phyloP scores from a whole-genome alignment of 2,329 filamentous ascomycete species.

The Colletotrichum abscissum region DNA sequence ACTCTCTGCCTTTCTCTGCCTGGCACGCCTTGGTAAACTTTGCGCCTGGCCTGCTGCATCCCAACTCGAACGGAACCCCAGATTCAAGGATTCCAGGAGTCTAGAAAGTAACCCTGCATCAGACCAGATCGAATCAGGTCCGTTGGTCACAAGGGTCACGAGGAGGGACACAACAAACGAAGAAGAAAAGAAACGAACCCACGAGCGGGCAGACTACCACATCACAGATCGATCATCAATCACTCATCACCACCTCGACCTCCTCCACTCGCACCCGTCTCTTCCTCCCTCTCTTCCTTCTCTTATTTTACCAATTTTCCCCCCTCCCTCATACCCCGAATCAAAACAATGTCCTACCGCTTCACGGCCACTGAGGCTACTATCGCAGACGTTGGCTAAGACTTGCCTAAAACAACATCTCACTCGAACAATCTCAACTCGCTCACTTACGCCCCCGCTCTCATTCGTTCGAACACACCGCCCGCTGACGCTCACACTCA shows the following conservation, averaged over 20 bases:
- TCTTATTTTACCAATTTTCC: background rate
- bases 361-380: slow-evolving; percentile 32
- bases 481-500: background rate
- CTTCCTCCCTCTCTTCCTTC: background rate
- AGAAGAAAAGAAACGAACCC: slow-evolving; percentile 21
- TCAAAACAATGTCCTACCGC: slow-evolving; percentile 27
- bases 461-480: background rate
- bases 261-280: background rate
- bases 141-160: slow-evolving; percentile 1
- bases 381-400: slow-evolving; percentile 32
- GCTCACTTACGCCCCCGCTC: background rate
- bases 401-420: background rate
- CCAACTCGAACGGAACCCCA: slow-evolving; percentile 9
- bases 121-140: slow-evolving; percentile 7
- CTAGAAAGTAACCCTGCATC: slow-evolving; percentile 16
- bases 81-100: background rate
- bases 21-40: background rate
- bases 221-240: slow-evolving; percentile 27
- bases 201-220: slow-evolving; percentile 16
- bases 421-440: background rate
- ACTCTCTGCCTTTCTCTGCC: background rate
- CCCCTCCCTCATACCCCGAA: background rate
- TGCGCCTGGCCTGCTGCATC: slow-evolving; percentile 1
- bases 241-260: background rate
- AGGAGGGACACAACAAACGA: slow-evolving; percentile 11